Base-by-base conservation (phyloP, 495 filamentous ascomycete genomes). In the Aspergillus avenaceus region DNA sequence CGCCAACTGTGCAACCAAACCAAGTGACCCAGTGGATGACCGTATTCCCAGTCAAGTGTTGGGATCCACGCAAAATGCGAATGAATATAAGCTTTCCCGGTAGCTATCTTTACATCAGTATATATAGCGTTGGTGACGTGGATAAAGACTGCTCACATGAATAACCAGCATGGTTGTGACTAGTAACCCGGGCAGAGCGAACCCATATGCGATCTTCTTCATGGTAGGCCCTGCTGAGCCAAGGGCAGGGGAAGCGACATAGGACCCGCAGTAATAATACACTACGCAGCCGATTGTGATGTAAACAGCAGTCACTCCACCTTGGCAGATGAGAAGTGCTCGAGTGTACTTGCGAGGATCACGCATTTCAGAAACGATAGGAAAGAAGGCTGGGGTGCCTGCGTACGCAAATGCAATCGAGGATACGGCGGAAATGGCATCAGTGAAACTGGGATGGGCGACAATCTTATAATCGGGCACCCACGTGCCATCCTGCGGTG, bases 291-390 rank as follows among this genome's bases (percentile, higher is more conserved):
- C 84, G 12, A 85, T 81, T 22, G 83, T 47, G 25, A 82, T 79
- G 62, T 91, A 90, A 32, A 88, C 74, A 44, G 74, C 79, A 4
- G 79, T 79, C 38, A 78, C 53, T 18, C 78, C 75, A 22, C 45
- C 36, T 28, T 70, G 67, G 38, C 64, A 66, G 45, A 69, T 50
- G 3, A 69, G 19, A n/a, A 89, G 71, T 1, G 84, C 74, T 55
- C 81, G 81, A 41, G 70, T 66, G 52, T 78, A 87, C 53, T 86
- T 76, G 16, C 51, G 53, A 0, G 84, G 85, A 0, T 84, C 80
- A 50, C 84, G 81, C 80, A 91, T 86, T 63, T 91, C 87, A 26
- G 83, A 77, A 56, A 84, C 84, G 62, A 91, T 85, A 16, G 73
- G 76, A 71, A 90, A 88, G 75, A 74, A 85, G 56, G 66, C 84